Conservation (phyloP, 768 basidiomycete species). For the Phanerochaete sordida region DNA sequence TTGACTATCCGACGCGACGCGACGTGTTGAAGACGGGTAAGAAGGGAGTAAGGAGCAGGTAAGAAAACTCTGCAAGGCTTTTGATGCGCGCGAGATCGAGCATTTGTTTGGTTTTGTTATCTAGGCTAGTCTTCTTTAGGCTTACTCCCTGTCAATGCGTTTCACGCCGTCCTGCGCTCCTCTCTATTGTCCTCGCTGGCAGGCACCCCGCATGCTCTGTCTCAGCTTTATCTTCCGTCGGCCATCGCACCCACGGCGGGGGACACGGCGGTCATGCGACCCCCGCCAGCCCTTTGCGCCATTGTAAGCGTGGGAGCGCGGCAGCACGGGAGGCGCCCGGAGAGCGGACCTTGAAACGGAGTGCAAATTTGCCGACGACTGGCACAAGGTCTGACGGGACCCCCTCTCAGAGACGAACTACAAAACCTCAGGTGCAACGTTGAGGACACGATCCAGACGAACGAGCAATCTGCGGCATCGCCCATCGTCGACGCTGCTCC, state of each 20-base stretch:
- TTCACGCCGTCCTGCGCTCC: background rate
- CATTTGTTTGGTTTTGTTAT: conserved; percentile 26
- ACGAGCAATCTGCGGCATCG: conserved; percentile 20
- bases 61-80: conserved; percentile 33
- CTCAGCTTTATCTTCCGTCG: background rate
- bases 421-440: conserved; percentile 10
- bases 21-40: conserved; percentile 25
- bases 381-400: conserved; percentile 27
- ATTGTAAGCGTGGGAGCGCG: conserved; percentile 19
- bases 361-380: conserved; percentile 19
- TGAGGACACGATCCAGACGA: conserved; percentile 20
- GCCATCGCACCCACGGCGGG: background rate
- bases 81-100: conserved; percentile 19
- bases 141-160: background rate
- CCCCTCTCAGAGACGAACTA: conserved; percentile 25
- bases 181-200: background rate
- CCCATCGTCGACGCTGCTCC: conserved; percentile 8
- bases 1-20: conserved; percentile 22
- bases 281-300: background rate
- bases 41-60: conserved; percentile 31
- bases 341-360: conserved; percentile 22
- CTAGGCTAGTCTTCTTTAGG: conserved; percentile 5
- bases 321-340: conserved; percentile 6
- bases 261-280: background rate
- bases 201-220: background rate